phyloP scores from a whole-genome alignment of 768 basidiomycete genomes.

The Lactarius indigo region DNA sequence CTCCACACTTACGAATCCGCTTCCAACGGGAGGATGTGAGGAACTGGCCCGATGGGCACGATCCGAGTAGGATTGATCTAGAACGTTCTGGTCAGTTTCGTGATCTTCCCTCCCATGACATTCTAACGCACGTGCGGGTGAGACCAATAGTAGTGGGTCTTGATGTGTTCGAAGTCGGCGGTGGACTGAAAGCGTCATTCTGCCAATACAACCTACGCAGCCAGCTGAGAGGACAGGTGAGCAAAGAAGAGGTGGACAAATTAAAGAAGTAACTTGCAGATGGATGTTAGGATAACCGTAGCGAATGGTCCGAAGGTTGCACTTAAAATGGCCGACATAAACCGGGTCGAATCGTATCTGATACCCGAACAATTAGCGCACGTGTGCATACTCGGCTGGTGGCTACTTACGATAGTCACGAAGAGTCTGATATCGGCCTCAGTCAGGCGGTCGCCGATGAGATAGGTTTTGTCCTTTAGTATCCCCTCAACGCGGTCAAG shows the following conservation, averaged over 20 bases:
- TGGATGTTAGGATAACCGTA: conserved; percentile 84
- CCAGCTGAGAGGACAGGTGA: conserved; percentile 47
- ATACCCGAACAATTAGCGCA: background rate
- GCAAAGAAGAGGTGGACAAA: background rate
- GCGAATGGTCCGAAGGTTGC: conserved; percentile 83
- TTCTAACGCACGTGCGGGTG: conserved; percentile 33
- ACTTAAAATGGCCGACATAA: conserved; percentile 92
- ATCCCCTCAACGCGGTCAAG: conserved; percentile 81
- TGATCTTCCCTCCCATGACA: background rate
- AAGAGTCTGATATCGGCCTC: conserved; percentile 85
- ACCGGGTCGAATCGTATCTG: conserved; percentile 88
- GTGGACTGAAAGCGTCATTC: conserved; percentile 77
- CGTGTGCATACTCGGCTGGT: background rate
- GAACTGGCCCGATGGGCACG: conserved; percentile 72
- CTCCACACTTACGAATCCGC: background rate
- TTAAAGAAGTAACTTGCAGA: conserved; percentile 35
- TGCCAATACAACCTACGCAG: conserved; percentile 90
- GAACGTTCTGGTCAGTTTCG: background rate
- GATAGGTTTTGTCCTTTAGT: conserved; percentile 73
- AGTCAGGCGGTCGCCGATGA: conserved; percentile 79
- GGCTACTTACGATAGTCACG: conserved; percentile 79
- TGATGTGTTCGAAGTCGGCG: conserved; percentile 89
- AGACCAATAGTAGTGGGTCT: conserved; percentile 70
- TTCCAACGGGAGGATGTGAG: conserved; percentile 57
- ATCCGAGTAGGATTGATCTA: conserved; percentile 79